Conservation (phyloP, 1,284 basidiomycete species). For the Cryptococcus sp. region DNA sequence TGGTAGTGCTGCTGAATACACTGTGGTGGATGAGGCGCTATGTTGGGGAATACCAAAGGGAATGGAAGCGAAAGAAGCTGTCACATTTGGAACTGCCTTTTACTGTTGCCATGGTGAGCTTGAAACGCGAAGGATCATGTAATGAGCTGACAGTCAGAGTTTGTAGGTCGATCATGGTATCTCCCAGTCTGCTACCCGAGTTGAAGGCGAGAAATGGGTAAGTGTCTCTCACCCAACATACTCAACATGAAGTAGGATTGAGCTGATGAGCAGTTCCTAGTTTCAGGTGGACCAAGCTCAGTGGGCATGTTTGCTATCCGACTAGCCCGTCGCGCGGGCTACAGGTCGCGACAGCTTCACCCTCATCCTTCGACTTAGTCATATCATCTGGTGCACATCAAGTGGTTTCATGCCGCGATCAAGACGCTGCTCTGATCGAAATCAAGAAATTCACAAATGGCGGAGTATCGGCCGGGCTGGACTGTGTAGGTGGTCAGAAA, state of each 20-base stretch:
- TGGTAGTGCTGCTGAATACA: slow-evolving; percentile 50
- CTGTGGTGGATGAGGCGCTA: slow-evolving; percentile 32
- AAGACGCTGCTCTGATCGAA: slow-evolving; percentile 3
- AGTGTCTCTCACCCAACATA: neutral
- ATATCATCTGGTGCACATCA: slow-evolving; percentile 50
- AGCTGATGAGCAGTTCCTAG: slow-evolving; percentile 29
- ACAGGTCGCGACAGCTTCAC: slow-evolving; percentile 49
- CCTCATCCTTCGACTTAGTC: slow-evolving; percentile 47
- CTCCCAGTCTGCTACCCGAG: slow-evolving; percentile 30
- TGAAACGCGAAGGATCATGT: neutral
- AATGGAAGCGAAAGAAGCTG: slow-evolving; percentile 45
- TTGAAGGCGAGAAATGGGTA: slow-evolving; percentile 24
- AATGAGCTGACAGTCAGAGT: slow-evolving; percentile 25
- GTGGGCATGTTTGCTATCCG: slow-evolving; percentile 53
- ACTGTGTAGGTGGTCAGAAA: slow-evolving; percentile 10
- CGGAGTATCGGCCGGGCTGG: slow-evolving; percentile 11
- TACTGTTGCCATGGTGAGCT: slow-evolving; percentile 38
- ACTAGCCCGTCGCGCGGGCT: slow-evolving; percentile 49
- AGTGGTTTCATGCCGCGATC: slow-evolving; percentile 42
- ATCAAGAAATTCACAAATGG: slow-evolving; percentile 18
- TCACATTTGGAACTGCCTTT: slow-evolving; percentile 48
- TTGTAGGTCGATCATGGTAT: slow-evolving; percentile 35
- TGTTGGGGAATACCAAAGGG: slow-evolving; percentile 23
- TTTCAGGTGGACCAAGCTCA: slow-evolving; percentile 50
- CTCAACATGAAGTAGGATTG: slow-evolving; percentile 6